A percentile compares a stretch with the other conserved stretches of the same genome.
These are phyloP conservation scores for Neurospora sp. DNA, from an alignment of 495 filamentous ascomycete genomes.

Conservation along the genomic window DNA sequence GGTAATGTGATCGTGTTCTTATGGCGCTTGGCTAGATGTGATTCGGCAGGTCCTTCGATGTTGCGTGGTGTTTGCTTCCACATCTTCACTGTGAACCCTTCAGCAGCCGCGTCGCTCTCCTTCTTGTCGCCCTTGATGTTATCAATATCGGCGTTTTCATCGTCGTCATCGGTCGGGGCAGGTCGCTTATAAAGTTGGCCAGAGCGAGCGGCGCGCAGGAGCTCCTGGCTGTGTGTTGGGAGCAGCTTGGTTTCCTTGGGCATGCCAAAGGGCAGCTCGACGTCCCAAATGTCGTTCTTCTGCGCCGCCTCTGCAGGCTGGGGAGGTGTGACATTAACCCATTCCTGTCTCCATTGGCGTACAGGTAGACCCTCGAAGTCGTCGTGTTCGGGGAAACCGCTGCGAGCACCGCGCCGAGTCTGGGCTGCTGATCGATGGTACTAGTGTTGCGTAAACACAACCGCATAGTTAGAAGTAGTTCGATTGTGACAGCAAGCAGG, in stretches of 20 bases:
- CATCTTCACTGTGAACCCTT: slow-evolving; percentile 60
- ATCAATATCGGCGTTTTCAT: slow-evolving; percentile 36
- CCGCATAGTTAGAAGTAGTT: background rate
- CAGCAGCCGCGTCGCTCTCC: slow-evolving; percentile 33
- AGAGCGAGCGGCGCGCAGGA: slow-evolving; percentile 74
- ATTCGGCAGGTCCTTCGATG: slow-evolving; percentile 60
- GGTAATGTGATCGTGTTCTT: slow-evolving; percentile 50
- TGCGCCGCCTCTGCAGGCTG: slow-evolving; percentile 43
- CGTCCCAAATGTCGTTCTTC: slow-evolving; percentile 40
- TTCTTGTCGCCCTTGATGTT: slow-evolving; percentile 37
- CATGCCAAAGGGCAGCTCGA: slow-evolving; percentile 60
- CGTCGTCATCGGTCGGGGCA: slow-evolving; percentile 40
- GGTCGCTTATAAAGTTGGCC: slow-evolving; percentile 57
- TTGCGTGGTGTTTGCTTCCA: slow-evolving; percentile 75
- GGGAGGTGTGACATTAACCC: slow-evolving; percentile 59
- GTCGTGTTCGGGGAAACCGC: slow-evolving; percentile 77
- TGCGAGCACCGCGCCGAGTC: slow-evolving; percentile 61
- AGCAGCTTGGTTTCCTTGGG: slow-evolving; percentile 80
- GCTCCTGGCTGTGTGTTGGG: slow-evolving; percentile 64
- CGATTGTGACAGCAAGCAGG: background rate
- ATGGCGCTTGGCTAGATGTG: slow-evolving; percentile 79
- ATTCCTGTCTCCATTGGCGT: slow-evolving; percentile 74
- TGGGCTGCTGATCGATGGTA: slow-evolving; percentile 48
- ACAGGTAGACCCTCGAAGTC: slow-evolving; percentile 88
- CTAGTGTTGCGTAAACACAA: slow-evolving; percentile 1